Conservation (phyloP, 495 filamentous ascomycete species). For the Aspergillus cristatus region DNA sequence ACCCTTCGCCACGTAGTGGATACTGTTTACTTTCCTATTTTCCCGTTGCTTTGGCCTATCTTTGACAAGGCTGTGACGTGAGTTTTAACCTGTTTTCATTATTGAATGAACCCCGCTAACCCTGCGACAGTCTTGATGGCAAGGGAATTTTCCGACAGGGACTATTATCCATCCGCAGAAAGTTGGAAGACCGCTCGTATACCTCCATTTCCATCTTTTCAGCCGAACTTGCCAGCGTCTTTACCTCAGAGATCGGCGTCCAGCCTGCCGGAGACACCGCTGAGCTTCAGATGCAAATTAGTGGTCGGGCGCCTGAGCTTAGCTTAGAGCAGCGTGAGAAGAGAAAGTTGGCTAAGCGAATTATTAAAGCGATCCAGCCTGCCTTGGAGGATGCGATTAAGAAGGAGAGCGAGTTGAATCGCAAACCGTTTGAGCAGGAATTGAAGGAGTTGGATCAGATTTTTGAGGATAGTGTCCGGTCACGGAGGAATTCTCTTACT, state of each 20-base stretch:
- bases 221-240: conserved; percentile 58
- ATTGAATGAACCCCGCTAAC: conserved; percentile 24
- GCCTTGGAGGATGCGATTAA: conserved; percentile 65
- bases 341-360: conserved; percentile 67
- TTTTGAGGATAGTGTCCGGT: conserved; percentile 50
- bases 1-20: conserved; percentile 70
- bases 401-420: conserved; percentile 69
- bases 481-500: conserved; percentile 29
- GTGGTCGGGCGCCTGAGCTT: conserved; percentile 45
- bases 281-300: conserved; percentile 44
- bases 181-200: conserved; percentile 62
- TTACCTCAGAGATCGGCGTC: conserved; percentile 57
- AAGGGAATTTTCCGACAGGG: conserved; percentile 62
- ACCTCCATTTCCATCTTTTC: conserved; percentile 66
- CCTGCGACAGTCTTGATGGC: conserved; percentile 53
- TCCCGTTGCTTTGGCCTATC: conserved; percentile 66
- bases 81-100: conserved; percentile 23
- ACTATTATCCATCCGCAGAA: conserved; percentile 51
- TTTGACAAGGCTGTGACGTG: conserved; percentile 70
- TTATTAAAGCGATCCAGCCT: conserved; percentile 70
- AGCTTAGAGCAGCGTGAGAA: conserved; percentile 56
- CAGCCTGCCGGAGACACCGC: conserved; percentile 42
- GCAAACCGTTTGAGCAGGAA: conserved; percentile 58
- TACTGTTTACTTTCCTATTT: conserved; percentile 80
- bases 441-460: conserved; percentile 64